Evolutionary conservation across 495 filamentous ascomycete species (phyloP), one percentile per base, ranked within the genome.

Genomic region (Pyrenopolyporus hunteri): DNA sequence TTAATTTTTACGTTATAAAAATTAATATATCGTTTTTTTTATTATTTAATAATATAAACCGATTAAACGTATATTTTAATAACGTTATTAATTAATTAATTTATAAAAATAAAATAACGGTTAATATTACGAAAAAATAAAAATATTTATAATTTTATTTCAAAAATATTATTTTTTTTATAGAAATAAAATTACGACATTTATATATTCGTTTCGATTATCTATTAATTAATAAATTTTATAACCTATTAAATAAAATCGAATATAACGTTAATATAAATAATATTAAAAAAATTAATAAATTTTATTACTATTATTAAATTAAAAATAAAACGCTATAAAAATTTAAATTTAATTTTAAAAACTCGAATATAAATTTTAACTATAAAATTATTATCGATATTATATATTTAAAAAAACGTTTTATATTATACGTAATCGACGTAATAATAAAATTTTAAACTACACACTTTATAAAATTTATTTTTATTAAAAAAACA

Each of bases 211-310:
- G 42, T 46, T 42, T 44, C 14, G 10, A 32, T 25, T 45, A 56
- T 35, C 13, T 22, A 44, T 42, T 23, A 14, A n/a, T 44, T 8
- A 44, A 16, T 29, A 42, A 44, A 56, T 22, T 44, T 32, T 44
- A 56, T 23, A 45, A 56, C 7, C 20, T 56, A 52, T 32, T 56
- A 20, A 22, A 56, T 29, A 56, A 56, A 23, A 10, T 22, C n/a
- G 13, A 9, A 4, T 22, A 56, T 45, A 22, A 49, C 13, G 13
- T 49, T 22, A 22, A 49, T 2, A 35, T 49, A 33, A 22, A 31
- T 2, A 31, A 31, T 31, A 31, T 2, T 31, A 31, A 31, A 22
- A 35, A 22, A 49, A 35, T 49, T 22, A 49, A 49, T 49, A 49
- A 49, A 14, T 49, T 49, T 33, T 49, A 33, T 20, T 20, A 49